These are phyloP conservation scores for Dipteronia dyeriana DNA, from an alignment of 345 rosid species.

Conservation along the genomic window DNA sequence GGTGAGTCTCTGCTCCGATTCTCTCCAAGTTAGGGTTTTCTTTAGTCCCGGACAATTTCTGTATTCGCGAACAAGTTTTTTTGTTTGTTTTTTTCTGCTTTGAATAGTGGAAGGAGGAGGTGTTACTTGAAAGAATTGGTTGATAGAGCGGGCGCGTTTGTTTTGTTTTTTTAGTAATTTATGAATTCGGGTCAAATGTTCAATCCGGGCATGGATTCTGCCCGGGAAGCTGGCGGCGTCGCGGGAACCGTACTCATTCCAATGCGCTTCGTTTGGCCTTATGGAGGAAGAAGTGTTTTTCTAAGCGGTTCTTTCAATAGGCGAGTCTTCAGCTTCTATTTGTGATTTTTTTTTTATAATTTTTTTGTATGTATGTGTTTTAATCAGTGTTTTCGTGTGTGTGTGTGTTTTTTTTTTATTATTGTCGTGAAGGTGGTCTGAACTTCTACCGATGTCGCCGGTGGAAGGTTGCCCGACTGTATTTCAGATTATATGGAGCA, in stretches of 20 bases:
- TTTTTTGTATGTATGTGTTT: background rate
- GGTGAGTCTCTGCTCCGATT: constrained; percentile 19
- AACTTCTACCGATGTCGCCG: constrained; percentile 61
- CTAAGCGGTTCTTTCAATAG: constrained; percentile 67
- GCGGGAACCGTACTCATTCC: constrained; percentile 36
- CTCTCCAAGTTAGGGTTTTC: constrained; percentile 1
- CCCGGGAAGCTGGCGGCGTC: constrained; percentile 37
- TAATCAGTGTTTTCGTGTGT: background rate
- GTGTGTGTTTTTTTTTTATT: background rate
- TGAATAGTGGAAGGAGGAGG: background rate
- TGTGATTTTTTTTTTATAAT: background rate
- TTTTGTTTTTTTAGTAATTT: background rate
- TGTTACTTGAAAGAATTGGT: background rate
- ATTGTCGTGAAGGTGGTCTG: constrained; percentile 49
- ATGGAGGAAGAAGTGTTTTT: constrained; percentile 61
- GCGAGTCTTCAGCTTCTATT: constrained; percentile 26
- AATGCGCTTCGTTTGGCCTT: constrained; percentile 64
- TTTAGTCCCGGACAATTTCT: background rate
- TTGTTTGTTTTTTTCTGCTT: too few species aligned
- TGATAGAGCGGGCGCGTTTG: background rate
- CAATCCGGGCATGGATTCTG: constrained; percentile 41
- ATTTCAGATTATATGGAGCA: constrained; percentile 57
- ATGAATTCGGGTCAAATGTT: constrained; percentile 33
- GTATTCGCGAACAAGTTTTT: background rate
- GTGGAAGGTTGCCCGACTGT: constrained; percentile 68